phyloP scores from a whole-genome alignment of 2,329 filamentous ascomycete genomes.

The Mycosphaerella sp. region DNA sequence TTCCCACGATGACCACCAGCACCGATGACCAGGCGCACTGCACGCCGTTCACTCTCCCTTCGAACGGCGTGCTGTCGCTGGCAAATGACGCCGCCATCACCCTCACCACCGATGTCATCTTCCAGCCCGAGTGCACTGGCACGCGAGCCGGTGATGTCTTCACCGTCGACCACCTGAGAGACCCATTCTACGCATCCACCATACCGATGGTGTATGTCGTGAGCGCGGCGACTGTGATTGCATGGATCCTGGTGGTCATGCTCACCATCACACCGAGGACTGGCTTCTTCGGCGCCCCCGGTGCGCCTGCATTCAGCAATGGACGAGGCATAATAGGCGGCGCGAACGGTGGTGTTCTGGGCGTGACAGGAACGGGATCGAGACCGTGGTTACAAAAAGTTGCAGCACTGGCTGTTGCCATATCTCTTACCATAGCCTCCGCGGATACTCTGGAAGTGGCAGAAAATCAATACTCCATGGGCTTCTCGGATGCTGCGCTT shows the following conservation, averaged over 20 bases:
- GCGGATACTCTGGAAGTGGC: constrained; percentile 85
- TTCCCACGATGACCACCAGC: constrained; percentile 22
- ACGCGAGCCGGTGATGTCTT: constrained; percentile 40
- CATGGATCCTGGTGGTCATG: constrained; percentile 89
- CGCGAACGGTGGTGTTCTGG: constrained; percentile 55
- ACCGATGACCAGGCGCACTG: constrained; percentile 40
- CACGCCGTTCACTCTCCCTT: constrained; percentile 57
- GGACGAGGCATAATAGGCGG: constrained; percentile 82
- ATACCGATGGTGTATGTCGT: constrained; percentile 92
- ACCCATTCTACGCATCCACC: constrained; percentile 90
- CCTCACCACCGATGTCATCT: constrained; percentile 54
- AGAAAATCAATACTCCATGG: constrained; percentile 69
- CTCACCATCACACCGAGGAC: constrained; percentile 91
- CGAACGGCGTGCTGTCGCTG: constrained; percentile 51
- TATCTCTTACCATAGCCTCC: constrained; percentile 89
- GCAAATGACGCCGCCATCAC: constrained; percentile 50
- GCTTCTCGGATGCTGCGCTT: constrained; percentile 69
- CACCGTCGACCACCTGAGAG: constrained; percentile 60
- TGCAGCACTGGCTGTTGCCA: constrained; percentile 57
- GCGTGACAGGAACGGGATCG: constrained; percentile 78
- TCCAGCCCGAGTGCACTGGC: constrained; percentile 51
- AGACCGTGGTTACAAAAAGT: constrained; percentile 84
- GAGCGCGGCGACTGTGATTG: constrained; percentile 80
- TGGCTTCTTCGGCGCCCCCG: constrained; percentile 72
- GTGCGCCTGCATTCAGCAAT: constrained; percentile 43